Base-by-base conservation (phyloP, 352 stramenopile species). In the Globisporangium radiosum region DNA sequence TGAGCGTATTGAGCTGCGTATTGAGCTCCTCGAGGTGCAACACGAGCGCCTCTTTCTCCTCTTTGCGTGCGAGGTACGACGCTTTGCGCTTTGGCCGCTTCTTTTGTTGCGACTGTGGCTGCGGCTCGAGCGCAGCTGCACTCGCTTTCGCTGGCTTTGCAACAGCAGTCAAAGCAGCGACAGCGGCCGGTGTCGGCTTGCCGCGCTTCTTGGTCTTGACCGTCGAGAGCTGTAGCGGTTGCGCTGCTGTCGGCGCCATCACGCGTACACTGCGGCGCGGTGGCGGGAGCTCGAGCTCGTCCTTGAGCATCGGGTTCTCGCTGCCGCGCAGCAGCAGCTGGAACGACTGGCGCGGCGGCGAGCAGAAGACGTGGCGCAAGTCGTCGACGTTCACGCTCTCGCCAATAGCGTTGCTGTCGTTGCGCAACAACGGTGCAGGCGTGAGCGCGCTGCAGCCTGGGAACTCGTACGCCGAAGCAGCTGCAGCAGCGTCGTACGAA, bases 11-110 rank as follows among this genome's bases (percentile, higher is more conserved):
- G n/a, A 73, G 49, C 52, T 79, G 62, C 38, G 54, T 17, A 50
- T 75, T 56, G 4, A 70, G 59, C 37, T 63, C 43, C 19, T 68
- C 59, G 38, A 75, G n/a, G 52, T 77, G 61, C 51, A 71, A 62
- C 5, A 73, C 45, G n/a, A 75, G 60, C 33, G 52, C 37, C 15
- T 56, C 63, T 43, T 78, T 78, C 64, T 76, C 68, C 48, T 78
- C 71, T 47, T 70, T 63, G 45, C 42, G 49, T 47, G 47, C 57
- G 47, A 49, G 44, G 43, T 59, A 59, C 42, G 55, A 56, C 48
- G 43, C 25, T 33, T 60, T 64, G 39, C 53, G 56, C 17, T 40
- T 60, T 14, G 57, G 48, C 0, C 57, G 57, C 57, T 62, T 62
- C 57, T 62, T 62, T 4, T 43, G 40, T 40, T 55, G 39, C 39